A percentile compares a stretch with the other conserved stretches of the same genome.
These are phyloP conservation scores for Colletotrichum lupini DNA, from an alignment of 2,329 filamentous ascomycete genomes.

Conservation along the genomic window DNA sequence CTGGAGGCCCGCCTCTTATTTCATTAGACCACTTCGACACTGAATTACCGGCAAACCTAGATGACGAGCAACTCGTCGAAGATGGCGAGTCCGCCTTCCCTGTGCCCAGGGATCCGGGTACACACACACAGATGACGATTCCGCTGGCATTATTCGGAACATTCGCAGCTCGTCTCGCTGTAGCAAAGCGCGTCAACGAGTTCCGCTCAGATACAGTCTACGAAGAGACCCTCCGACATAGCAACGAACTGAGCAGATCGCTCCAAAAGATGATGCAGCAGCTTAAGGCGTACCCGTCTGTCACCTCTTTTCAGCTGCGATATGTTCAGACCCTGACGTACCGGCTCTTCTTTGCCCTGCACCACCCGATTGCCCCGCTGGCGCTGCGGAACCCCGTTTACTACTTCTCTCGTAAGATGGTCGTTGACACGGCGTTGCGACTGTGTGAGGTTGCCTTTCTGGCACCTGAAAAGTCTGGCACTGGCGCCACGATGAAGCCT, in stretches of 20 bases:
- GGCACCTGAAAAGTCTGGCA: slow-evolving; percentile 32
- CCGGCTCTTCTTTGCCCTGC: slow-evolving; percentile 63
- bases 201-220: slow-evolving; percentile 56
- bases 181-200: slow-evolving; percentile 59
- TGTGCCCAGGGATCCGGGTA: slow-evolving; percentile 38
- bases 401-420: slow-evolving; percentile 65
- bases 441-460: slow-evolving; percentile 39
- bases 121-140: slow-evolving; percentile 61
- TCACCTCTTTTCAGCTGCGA: slow-evolving; percentile 53
- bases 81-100: slow-evolving; percentile 39
- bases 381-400: slow-evolving; percentile 58
- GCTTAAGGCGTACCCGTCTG: slow-evolving; percentile 37
- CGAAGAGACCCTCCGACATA: slow-evolving; percentile 58
- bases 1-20: slow-evolving; percentile 62
- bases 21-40: slow-evolving; percentile 61
- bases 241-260: slow-evolving; percentile 54
- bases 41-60: slow-evolving; percentile 58
- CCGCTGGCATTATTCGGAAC: slow-evolving; percentile 58
- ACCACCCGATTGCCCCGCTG: slow-evolving; percentile 59
- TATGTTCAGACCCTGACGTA: slow-evolving; percentile 56
- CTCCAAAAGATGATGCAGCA: slow-evolving; percentile 50
- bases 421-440: slow-evolving; percentile 51
- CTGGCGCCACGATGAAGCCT: slow-evolving; percentile 13
- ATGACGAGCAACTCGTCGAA: slow-evolving; percentile 62
- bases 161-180: slow-evolving; percentile 54